Evolutionary conservation across 2,329 filamentous ascomycete species (phyloP).

Genomic region (Fusarium domesticum): DNA sequence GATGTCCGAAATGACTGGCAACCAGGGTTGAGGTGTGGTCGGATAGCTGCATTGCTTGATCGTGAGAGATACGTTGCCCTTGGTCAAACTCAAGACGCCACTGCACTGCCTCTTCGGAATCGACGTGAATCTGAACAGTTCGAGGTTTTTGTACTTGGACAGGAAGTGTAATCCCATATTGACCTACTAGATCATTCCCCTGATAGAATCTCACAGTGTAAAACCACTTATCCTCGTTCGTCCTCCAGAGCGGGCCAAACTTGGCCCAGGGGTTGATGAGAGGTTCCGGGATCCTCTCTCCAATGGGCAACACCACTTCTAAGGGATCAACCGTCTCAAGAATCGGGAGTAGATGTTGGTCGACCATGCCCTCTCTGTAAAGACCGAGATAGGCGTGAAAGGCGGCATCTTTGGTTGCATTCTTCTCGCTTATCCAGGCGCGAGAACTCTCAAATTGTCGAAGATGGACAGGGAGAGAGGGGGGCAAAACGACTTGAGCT

Average conservation of each 20-base stretch:
- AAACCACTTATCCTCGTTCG: constrained; percentile 16
- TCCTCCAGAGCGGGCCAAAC: constrained; percentile 44
- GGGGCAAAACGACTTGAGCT: constrained; percentile 68
- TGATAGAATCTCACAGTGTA: constrained; percentile 37
- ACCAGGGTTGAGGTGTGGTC: constrained; percentile 49
- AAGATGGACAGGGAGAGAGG: constrained; percentile 55
- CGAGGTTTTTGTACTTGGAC: constrained; percentile 37
- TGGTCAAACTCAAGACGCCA: constrained; percentile 34
- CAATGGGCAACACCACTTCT: constrained; percentile 29
- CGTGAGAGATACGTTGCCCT: constrained; percentile 15
- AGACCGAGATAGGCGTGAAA: constrained; percentile 75
- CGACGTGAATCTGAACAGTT: constrained; percentile 41
- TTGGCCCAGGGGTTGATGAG: constrained; percentile 47
- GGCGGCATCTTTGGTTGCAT: constrained; percentile 75
- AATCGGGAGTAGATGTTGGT: constrained; percentile 72
- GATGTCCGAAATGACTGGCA: constrained; percentile 47
- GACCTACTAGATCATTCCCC: constrained; percentile 29
- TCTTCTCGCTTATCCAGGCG: constrained; percentile 68
- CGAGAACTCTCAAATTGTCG: constrained; percentile 24
- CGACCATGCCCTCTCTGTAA: constrained; percentile 68
- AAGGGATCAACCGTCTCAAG: constrained; percentile 41
- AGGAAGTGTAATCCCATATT: constrained; percentile 46
- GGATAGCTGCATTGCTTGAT: constrained; percentile 11
- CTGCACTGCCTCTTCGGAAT: constrained; percentile 21
- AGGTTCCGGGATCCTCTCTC: constrained; percentile 35